Evolutionary conservation across 164 flowering plant species (phyloP), one percentile per base, ranked within the genome.

Genomic region (Umbellularia californica): DNA sequence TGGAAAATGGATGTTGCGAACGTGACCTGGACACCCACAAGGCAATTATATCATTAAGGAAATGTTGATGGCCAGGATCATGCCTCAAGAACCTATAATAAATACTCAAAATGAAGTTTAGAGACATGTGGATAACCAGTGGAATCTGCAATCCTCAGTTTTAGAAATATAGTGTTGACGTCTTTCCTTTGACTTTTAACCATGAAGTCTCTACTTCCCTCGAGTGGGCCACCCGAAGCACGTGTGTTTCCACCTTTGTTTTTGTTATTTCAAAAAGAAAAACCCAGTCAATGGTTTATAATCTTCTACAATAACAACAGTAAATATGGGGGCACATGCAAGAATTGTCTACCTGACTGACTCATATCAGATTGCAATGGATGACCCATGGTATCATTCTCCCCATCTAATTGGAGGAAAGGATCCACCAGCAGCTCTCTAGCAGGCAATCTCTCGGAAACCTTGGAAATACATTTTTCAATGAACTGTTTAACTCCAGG

Each of bases 1-100:
- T 22, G 98, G 98, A 73, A 96, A 96, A 80, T 94, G 92, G 69
- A 96, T 96, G 70, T 91, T 92, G n/a, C 93, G 95, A 73, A 85
- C 71, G 52, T 86, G 83, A 83, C 95, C 99, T 96, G 89, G 14
- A 13, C n/a, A 20, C 9, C 51, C 47, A 71, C 30, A 20, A 13
- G 55, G 28, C 33, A 67, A 74, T 9, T 13, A 33, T 58, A 51
- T 51, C 17, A 9, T 0, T 35, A 23, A n/a, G 6, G 17, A 19
- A 30, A 25, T 72, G 72, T 30, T 47, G 6, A 58, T 30, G 41
- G 30, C 12, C 10, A n/a, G 3, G 3, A 7, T 14, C 60, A 60
- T 60, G 12, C 25, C 3, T n/a, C 22, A 11, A 33, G 13, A 58
- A 68, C 25, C 24, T 58, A 3, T 19, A 58, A 74, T 51, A 24